phyloP scores from a whole-genome alignment of 176 grass and related monocot species.

The Carex pumila region DNA sequence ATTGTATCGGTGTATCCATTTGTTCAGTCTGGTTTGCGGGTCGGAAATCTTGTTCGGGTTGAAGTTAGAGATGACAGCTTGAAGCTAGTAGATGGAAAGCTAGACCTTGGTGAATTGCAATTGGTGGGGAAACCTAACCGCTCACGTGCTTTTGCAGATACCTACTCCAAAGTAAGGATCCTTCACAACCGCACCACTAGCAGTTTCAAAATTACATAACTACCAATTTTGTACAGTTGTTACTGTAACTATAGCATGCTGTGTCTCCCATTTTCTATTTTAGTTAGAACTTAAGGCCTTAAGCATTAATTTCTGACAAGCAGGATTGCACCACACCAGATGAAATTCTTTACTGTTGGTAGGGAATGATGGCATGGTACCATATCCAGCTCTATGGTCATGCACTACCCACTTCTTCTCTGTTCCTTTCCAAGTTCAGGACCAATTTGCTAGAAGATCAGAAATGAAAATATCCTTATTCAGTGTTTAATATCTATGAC shows the following conservation, averaged over 20 bases:
- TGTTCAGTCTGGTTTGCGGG: slow-evolving; percentile 51
- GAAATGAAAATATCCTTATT: background rate
- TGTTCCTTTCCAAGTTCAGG: background rate
- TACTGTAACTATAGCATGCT: background rate
- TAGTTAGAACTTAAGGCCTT: background rate
- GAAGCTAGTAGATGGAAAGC: slow-evolving; percentile 73
- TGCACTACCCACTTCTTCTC: background rate
- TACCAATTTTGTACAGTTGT: background rate
- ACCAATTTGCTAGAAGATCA: background rate
- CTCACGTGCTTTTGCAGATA: slow-evolving; percentile 73
- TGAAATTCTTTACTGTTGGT: background rate
- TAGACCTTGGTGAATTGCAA: slow-evolving; percentile 53
- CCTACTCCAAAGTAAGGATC: slow-evolving; percentile 72
- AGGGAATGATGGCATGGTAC: background rate
- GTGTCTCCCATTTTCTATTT: background rate
- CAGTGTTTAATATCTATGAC: background rate
- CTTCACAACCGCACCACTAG: background rate
- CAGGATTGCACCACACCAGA: background rate
- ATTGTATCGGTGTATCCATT: slow-evolving; percentile 8
- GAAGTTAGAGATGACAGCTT: slow-evolving; percentile 75
- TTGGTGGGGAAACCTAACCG: slow-evolving; percentile 61
- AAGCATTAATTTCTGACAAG: background rate
- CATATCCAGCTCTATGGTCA: background rate
- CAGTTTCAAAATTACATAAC: background rate
- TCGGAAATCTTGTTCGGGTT: slow-evolving; percentile 71